Base-by-base conservation (phyloP, 768 basidiomycete genomes). In the Lyophyllum decastes region DNA sequence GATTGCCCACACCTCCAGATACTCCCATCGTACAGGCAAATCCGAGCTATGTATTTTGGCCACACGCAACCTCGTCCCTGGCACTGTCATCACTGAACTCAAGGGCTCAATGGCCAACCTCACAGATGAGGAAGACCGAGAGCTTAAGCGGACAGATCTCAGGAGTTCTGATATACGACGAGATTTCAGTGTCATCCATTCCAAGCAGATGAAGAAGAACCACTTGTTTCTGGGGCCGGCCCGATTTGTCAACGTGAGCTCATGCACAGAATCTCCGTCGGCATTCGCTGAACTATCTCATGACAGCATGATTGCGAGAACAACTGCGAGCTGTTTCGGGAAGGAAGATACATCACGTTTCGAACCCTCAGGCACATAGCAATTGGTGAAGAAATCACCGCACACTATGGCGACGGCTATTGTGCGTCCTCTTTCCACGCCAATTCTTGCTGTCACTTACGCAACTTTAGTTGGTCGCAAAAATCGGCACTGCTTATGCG, bases 151-250 rank as follows among this genome's bases (percentile, higher is more conserved):
- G 30, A 92, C 90, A 10, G 89, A 89, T 73, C 77, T 86, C 59
- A 81, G 86, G 52, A 88, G 89, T 64, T 79, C 80, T 38, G 89
- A 91, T 65, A 91, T 91, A 61, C 85, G 92, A 58, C 79, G 90
- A 66, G 92, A 94, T 70, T 94, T 94, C 69, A 93, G 90, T 70
- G 92, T 94, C 66, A 93, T 94, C 52, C 92, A 94, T 72, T 93
- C 91, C 33, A 90, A 89, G 67, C 90, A 91, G 71, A 88, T 92
- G 83, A 94, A 94, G 79, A 92, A 91, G 74, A 94, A 92, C 66
- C 91, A 94, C 75, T 78, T 94, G 67, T 94, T 94, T 77, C 77
- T 94, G 69, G 92, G 92, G 10, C 93, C 92, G 50, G 93, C 92
- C 74, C 88, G 92, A 68, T 94, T 94, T 76, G 92, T 94, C 60